Evolutionary conservation across 2,329 filamentous ascomycete species (phyloP).

Genomic region (Pyricularia sp.): DNA sequence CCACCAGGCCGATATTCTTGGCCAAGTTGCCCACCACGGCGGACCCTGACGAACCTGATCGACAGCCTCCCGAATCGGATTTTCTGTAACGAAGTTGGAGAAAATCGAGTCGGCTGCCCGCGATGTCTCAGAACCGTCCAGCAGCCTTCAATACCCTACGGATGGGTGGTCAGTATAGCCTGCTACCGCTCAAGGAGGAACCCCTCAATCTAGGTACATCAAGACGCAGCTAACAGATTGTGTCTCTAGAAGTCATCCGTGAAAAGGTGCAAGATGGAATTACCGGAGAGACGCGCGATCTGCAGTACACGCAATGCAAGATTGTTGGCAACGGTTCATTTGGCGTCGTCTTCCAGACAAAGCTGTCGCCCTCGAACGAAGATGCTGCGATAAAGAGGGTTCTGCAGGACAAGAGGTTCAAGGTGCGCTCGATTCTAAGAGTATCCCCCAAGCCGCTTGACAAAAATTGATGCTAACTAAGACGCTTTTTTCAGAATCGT

Average conservation of each 20-base stretch:
- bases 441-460: not conserved
- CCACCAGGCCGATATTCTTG: not conserved
- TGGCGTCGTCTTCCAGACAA: constrained; percentile 97
- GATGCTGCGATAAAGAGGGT: constrained; percentile 99
- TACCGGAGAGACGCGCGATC: constrained; percentile 90
- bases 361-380: constrained; percentile 93
- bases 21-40: constrained; percentile 7
- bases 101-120: not conserved
- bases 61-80: not conserved
- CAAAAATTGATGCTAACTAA: not conserved
- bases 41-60: not conserved
- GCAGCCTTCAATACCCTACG: constrained; percentile 79
- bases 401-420: constrained; percentile 98
- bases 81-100: not conserved
- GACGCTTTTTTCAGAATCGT: constrained; percentile 62
- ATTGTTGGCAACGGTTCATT: constrained; percentile 99
- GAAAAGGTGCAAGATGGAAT: constrained; percentile 98
- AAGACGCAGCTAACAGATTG: constrained; percentile 7
- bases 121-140: constrained; percentile 85
- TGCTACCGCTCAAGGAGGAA: not conserved
- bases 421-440: constrained; percentile 48
- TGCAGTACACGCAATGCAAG: constrained; percentile 99
- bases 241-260: constrained; percentile 74
- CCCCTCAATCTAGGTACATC: not conserved
- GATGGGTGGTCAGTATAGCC: constrained; percentile 79